Base-by-base conservation (phyloP, 129 eudicot species). In the Deinandra increscens region DNA sequence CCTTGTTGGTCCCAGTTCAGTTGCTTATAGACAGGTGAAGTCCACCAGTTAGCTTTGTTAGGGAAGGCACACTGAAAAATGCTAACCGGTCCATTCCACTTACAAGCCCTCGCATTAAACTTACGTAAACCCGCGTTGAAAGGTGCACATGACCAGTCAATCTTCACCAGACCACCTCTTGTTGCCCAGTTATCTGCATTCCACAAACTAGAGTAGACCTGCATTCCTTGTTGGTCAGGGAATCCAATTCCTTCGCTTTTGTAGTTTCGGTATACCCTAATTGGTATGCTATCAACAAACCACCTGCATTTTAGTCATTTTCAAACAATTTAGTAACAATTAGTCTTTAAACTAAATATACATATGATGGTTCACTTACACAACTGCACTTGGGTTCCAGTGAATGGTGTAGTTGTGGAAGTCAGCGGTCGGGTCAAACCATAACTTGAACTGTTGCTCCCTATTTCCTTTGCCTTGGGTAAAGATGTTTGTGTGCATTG, bases 181-280 rank as follows among this genome's bases (percentile, higher is more conserved):
- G 91, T 88, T 23, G 96, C 96, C 91, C 96, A 88, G 42, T 79
- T 72, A 63, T 88, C 96, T 13, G 83, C 91, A 60, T 88, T 82
- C 96, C 96, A 88, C 7, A 88, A 73, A 84, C 91, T 88, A 26
- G 91, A 56, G 62, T 85, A 81, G 4, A 75, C 86, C 39, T 74
- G 71, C 96, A 88, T 85, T 41, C 84, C 84, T 75, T 85, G 91
- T 58, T 77, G 60, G 67, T 81, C 78, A 14, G 95, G 91, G 75
- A 59, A 88, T 0, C 82, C 85, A 37, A 88, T 82, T 69, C 85
- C 82, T 42, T 79, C 45, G 50, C 68, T 78, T 59, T 78, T 70
- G 69, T 82, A 79, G 85, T 88, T 88, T 48, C 79, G 69, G 88
- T 64, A 88, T 4, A 88, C 96, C 44, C 91, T 72, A 64, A 85